These are phyloP conservation scores for Dendrothele bispora DNA, from an alignment of 768 basidiomycete species.

Conservation along the genomic window DNA sequence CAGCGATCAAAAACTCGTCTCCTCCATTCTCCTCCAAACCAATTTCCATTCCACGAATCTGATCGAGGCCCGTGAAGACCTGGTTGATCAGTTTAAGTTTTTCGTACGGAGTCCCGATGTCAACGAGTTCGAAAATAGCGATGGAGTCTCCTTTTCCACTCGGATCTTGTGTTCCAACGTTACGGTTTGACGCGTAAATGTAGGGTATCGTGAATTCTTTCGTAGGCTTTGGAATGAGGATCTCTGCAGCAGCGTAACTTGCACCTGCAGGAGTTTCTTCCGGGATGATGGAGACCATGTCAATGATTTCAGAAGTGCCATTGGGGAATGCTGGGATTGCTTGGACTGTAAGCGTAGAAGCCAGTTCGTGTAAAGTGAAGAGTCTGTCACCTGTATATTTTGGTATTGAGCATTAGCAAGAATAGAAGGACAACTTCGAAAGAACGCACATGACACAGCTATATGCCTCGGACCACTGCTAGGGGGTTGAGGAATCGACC, in stretches of 20 bases:
- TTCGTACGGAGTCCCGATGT: slow-evolving; percentile 17
- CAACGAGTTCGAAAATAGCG: slow-evolving; percentile 52
- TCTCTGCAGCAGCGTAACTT: slow-evolving; percentile 59
- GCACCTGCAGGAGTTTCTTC: slow-evolving; percentile 32
- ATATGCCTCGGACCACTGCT: slow-evolving; percentile 67
- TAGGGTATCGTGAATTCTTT: slow-evolving; percentile 47
- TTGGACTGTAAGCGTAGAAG: slow-evolving; percentile 59
- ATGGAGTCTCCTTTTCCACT: slow-evolving; percentile 57
- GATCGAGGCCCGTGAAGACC: slow-evolving; percentile 62
- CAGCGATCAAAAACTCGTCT: slow-evolving; percentile 53
- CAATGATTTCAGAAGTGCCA: slow-evolving; percentile 50
- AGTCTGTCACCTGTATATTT: slow-evolving; percentile 41
- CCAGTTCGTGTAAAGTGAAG: slow-evolving; percentile 55
- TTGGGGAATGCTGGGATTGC: slow-evolving; percentile 50
- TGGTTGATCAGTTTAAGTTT: slow-evolving; percentile 39
- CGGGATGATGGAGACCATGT: slow-evolving; percentile 51
- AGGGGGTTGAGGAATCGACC: slow-evolving; percentile 47
- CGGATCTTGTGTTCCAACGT: slow-evolving; percentile 48
- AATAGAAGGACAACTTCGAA: not conserved
- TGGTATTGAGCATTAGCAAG: not conserved
- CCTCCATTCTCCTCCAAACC: slow-evolving; percentile 45
- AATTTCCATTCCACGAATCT: slow-evolving; percentile 68
- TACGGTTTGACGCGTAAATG: slow-evolving; percentile 71
- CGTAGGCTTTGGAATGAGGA: slow-evolving; percentile 55
- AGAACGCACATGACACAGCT: slow-evolving; percentile 33